Conservation (phyloP, 176 grass and related monocot species). For the Carex parvula region DNA sequence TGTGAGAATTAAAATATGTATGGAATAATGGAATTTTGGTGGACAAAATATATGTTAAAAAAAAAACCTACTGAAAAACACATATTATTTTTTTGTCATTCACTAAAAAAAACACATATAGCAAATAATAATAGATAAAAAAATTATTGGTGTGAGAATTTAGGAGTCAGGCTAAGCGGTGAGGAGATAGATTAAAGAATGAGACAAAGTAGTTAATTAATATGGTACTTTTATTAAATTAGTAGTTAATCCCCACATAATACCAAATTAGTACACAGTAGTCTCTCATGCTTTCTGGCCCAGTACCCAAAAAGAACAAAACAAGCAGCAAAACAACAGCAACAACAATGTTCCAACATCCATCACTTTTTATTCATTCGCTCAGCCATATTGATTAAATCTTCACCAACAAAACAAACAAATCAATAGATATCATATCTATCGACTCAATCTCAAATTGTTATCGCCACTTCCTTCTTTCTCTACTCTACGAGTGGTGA, state of each 20-base stretch:
- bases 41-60: no score
- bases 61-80: neutral
- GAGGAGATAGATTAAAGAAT: neutral
- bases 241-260: neutral
- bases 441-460: neutral
- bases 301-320: conserved; percentile 5
- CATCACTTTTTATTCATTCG: neutral
- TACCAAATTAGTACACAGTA: conserved; percentile 15
- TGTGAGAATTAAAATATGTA: no score
- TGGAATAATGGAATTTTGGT: no score
- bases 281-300: neutral
- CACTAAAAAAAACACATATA: neutral
- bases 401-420: neutral
- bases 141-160: neutral
- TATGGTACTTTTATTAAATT: neutral
- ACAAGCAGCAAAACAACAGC: conserved; percentile 15
- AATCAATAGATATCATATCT: neutral
- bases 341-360: neutral
- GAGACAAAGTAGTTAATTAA: conserved; percentile 6
- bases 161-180: neutral
- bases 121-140: neutral
- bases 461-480: neutral
- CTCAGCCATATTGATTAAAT: neutral
- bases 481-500: neutral
- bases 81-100: no score